Evolutionary conservation across 164 flowering plant genomes (phyloP).

Genomic region (Euptelea pleiosperma): DNA sequence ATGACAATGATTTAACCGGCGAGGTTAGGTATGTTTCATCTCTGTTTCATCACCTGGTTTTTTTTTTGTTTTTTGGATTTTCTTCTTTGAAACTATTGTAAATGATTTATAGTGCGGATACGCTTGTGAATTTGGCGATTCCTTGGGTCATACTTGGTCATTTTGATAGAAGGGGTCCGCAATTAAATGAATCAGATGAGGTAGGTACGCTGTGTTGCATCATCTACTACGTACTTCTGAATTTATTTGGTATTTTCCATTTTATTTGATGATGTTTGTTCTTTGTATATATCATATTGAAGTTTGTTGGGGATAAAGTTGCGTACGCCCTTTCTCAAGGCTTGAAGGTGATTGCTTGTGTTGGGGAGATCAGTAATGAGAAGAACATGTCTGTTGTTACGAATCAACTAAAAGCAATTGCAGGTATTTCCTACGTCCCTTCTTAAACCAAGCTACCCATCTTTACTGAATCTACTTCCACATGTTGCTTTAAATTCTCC

Average conservation of each 20-base stretch:
- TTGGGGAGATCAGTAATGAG: slow-evolving; percentile 85
- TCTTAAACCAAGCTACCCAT: background rate
- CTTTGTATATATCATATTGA: slow-evolving; percentile 14
- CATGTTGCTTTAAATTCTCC: no score
- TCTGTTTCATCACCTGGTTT: no score
- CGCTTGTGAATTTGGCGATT: slow-evolving; percentile 69
- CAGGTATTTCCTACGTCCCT: slow-evolving; percentile 45
- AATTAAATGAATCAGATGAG: slow-evolving; percentile 63
- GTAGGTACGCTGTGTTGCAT: slow-evolving; percentile 37
- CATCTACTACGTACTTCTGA: background rate
- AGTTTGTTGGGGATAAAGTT: slow-evolving; percentile 88
- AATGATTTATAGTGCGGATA: slow-evolving; percentile 86
- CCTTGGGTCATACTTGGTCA: slow-evolving; percentile 92
- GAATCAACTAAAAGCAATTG: slow-evolving; percentile 78
- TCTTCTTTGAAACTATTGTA: no score
- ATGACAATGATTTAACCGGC: slow-evolving; percentile 88
- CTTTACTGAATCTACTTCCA: background rate
- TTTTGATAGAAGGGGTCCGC: slow-evolving; percentile 67
- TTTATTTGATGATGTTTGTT: background rate
- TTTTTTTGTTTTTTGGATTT: no score
- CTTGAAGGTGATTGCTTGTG: slow-evolving; percentile 78
- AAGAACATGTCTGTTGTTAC: slow-evolving; percentile 69
- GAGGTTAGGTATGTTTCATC: slow-evolving; percentile 65
- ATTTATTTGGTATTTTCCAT: background rate
- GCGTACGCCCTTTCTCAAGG: slow-evolving; percentile 82